A percentile compares a stretch with the other conserved stretches of the same genome.
phyloP scores from a whole-genome alignment of 2,329 filamentous ascomycete species.

The Volutella citrinella region DNA sequence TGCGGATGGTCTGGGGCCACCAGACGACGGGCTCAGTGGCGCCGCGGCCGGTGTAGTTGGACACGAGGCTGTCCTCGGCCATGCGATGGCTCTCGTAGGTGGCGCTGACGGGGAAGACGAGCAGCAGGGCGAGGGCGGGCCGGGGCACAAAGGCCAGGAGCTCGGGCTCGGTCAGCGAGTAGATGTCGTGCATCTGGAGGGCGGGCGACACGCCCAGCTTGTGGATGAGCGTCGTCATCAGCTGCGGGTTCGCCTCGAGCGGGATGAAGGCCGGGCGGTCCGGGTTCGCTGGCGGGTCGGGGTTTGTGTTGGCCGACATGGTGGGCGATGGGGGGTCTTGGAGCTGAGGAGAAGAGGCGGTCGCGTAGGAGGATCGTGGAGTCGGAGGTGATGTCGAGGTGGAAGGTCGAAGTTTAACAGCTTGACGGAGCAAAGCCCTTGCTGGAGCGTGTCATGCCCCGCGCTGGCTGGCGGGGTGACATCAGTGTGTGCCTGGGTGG shows the following conservation, averaged over 20 bases:
- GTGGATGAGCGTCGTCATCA: constrained; percentile 81
- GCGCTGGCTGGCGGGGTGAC: too few species aligned
- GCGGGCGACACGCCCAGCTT: constrained; percentile 77
- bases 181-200: constrained; percentile 86
- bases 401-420: too few species aligned
- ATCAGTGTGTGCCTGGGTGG: too few species aligned
- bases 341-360: too few species aligned
- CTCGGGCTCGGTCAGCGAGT: constrained; percentile 80
- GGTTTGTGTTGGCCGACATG: constrained; percentile 36
- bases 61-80: constrained; percentile 64
- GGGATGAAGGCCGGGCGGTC: constrained; percentile 51
- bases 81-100: constrained; percentile 75
- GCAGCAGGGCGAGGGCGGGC: constrained; percentile 81
- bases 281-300: constrained; percentile 37
- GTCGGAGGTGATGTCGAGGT: too few species aligned
- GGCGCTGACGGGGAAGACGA: constrained; percentile 83
- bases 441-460: too few species aligned
- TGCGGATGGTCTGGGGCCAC: constrained; percentile 93
- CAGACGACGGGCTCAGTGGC: constrained; percentile 75
- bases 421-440: too few species aligned
- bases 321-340: constrained; percentile 1
- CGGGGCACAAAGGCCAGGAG: constrained; percentile 85
- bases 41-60: constrained; percentile 67
- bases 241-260: constrained; percentile 75
- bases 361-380: too few species aligned